Percentiles rank a stretch among this genome's conserved stretches.
phyloP scores from a whole-genome alignment of 2,329 filamentous ascomycete species.

The Xylariaceae sp. region DNA sequence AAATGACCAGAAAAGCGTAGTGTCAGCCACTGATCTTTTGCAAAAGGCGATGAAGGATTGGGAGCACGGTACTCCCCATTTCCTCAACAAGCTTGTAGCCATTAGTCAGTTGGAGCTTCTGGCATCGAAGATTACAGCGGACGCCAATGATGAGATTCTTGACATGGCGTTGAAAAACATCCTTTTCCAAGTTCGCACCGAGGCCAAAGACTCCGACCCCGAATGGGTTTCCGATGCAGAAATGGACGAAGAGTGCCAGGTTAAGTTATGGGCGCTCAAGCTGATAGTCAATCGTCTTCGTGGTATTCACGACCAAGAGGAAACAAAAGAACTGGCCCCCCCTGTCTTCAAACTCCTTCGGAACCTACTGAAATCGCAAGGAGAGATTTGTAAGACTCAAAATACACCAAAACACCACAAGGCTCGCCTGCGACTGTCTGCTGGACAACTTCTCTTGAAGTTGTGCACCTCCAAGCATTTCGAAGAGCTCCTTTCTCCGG shows the following conservation, averaged over 20 bases:
- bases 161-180: constrained; percentile 72
- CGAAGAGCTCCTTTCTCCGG: constrained; percentile 66
- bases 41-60: constrained; percentile 69
- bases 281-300: constrained; percentile 82
- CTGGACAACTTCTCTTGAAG: constrained; percentile 77
- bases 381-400: constrained; percentile 70
- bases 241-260: constrained; percentile 72
- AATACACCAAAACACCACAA: constrained; percentile 74
- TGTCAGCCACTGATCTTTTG: constrained; percentile 79
- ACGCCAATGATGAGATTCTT: constrained; percentile 69
- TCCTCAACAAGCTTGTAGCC: constrained; percentile 67
- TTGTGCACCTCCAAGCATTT: constrained; percentile 70
- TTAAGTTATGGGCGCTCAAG: constrained; percentile 78
- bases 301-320: constrained; percentile 46
- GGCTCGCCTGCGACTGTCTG: constrained; percentile 72
- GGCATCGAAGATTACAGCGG: constrained; percentile 64
- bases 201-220: constrained; percentile 51
- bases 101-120: constrained; percentile 72
- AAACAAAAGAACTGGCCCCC: constrained; percentile 54
- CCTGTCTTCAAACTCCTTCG: constrained; percentile 75
- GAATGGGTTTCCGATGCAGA: constrained; percentile 63
- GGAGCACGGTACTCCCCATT: constrained; percentile 65
- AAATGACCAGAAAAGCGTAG: constrained; percentile 65
- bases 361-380: constrained; percentile 66
- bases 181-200: constrained; percentile 61